These are phyloP conservation scores for Byssochlamys sp. DNA, from an alignment of 2,329 filamentous ascomycete genomes.

Conservation along the genomic window DNA sequence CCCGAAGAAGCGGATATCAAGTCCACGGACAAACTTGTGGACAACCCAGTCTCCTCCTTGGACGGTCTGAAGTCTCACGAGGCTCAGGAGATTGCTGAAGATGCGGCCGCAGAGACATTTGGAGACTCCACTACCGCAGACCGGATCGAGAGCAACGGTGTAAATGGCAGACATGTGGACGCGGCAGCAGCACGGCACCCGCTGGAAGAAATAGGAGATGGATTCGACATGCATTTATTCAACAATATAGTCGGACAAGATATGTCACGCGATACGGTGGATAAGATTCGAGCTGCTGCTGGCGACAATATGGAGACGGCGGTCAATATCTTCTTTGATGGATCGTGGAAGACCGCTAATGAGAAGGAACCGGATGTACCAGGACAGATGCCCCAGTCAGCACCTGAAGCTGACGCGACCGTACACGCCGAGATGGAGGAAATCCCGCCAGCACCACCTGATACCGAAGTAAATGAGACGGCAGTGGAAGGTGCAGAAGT, in stretches of 20 bases:
- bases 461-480: conserved; percentile 1
- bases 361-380: conserved; percentile 5
- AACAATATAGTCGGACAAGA: conserved; percentile 49
- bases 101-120: not conserved
- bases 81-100: not conserved
- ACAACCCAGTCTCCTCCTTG: not conserved
- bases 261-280: conserved; percentile 36
- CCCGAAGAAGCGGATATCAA: not conserved
- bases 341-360: conserved; percentile 44
- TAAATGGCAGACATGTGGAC: not conserved
- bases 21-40: conserved; percentile 1
- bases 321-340: conserved; percentile 57
- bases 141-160: not conserved
- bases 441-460: conserved; percentile 3
- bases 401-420: not conserved
- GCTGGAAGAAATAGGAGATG: conserved; percentile 11
- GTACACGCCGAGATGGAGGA: not conserved
- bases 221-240: conserved; percentile 49
- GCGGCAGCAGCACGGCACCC: not conserved
- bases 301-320: conserved; percentile 49
- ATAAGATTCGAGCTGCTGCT: conserved; percentile 41
- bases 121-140: not conserved
- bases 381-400: conserved; percentile 5
- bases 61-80: not conserved
- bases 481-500: conserved; percentile 7